A percentile compares a stretch with the other conserved stretches of the same genome.
Evolutionary conservation across 768 basidiomycete species (phyloP).

Genomic region (Clathrus columnatus): DNA sequence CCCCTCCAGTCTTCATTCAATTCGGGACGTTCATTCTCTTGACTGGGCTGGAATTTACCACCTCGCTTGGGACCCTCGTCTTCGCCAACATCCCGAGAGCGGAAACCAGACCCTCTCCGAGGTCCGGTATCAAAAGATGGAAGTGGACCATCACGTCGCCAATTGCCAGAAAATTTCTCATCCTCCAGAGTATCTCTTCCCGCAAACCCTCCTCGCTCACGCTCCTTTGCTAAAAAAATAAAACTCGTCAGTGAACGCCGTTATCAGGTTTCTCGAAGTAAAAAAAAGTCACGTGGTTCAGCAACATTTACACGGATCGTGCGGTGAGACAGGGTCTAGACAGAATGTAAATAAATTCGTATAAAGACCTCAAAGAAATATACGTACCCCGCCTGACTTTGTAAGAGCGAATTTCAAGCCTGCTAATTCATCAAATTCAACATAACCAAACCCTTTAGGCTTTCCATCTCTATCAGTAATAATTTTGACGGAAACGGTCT

Average conservation of each 20-base stretch:
- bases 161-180: slow-evolving; percentile 73
- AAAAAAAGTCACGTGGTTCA: slow-evolving; percentile 71
- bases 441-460: slow-evolving; percentile 96
- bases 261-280: background rate
- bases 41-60: slow-evolving; percentile 10
- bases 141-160: slow-evolving; percentile 84
- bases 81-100: slow-evolving; percentile 7
- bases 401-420: slow-evolving; percentile 76
- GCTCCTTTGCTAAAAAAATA: slow-evolving; percentile 68
- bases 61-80: slow-evolving; percentile 11
- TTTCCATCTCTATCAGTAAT: slow-evolving; percentile 90
- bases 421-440: slow-evolving; percentile 86
- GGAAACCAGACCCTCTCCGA: slow-evolving; percentile 26
- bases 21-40: slow-evolving; percentile 1
- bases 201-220: slow-evolving; percentile 43
- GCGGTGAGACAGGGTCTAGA: slow-evolving; percentile 65
- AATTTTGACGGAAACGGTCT: slow-evolving; percentile 84
- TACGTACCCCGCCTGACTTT: slow-evolving; percentile 58
- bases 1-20: slow-evolving; percentile 3
- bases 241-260: slow-evolving; percentile 14
- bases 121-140: slow-evolving; percentile 40
- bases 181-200: slow-evolving; percentile 46
- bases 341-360: background rate
- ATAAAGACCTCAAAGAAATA: background rate
- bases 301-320: slow-evolving; percentile 88